These are phyloP conservation scores for Nepenthes alata DNA, from an alignment of 179 eudicot species.

Conservation along the genomic window DNA sequence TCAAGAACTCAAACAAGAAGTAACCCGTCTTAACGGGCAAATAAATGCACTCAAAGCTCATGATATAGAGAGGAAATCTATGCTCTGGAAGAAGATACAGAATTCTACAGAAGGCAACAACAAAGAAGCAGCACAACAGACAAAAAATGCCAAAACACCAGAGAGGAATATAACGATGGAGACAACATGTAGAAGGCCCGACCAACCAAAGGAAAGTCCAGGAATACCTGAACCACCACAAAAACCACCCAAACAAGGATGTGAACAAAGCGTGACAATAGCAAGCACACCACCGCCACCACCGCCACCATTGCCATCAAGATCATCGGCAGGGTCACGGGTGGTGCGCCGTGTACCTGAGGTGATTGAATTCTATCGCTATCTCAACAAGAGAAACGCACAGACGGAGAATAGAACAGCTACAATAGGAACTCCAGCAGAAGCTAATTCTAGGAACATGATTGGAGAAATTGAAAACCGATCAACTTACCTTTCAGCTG, in stretches of 20 bases:
- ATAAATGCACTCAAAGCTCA: conserved; percentile 46
- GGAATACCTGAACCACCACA: conserved; percentile 16
- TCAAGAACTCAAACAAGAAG: conserved; percentile 46
- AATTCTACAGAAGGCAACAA: conserved; percentile 20
- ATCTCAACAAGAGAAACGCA: conserved; percentile 48
- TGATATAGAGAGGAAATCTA: conserved; percentile 45
- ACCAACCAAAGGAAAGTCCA: neutral
- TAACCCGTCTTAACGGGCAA: conserved; percentile 34
- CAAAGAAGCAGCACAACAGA: neutral
- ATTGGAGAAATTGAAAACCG: conserved; percentile 88
- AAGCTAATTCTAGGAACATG: conserved; percentile 47
- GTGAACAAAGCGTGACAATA: conserved; percentile 3
- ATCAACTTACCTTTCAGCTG: conserved; percentile 65
- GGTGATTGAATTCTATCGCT: conserved; percentile 71
- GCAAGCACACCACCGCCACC: conserved; percentile 30
- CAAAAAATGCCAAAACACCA: neutral
- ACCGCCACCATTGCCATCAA: conserved; percentile 41
- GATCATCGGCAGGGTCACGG: conserved; percentile 18
- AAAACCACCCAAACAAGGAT: conserved; percentile 5
- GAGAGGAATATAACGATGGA: neutral
- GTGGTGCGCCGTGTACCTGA: conserved; percentile 57
- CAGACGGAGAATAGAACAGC: conserved; percentile 28
- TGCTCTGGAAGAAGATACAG: conserved; percentile 63
- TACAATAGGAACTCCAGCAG: conserved; percentile 16
- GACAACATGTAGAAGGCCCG: neutral